Conservation (phyloP, 75 land plant species). For the Azolla pinnata region DNA sequence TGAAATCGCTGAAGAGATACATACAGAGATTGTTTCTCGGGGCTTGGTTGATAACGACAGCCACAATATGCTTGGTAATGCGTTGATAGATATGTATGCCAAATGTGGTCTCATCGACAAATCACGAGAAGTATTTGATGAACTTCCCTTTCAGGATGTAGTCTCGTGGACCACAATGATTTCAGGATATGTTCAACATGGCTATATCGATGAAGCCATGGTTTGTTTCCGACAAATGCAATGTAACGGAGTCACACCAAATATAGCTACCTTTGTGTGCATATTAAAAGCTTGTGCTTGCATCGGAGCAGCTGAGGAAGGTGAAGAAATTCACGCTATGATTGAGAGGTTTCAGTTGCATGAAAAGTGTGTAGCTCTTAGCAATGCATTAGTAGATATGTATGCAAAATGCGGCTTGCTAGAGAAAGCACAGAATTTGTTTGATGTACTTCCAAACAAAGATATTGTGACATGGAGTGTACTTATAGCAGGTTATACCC, state of each 20-base stretch:
- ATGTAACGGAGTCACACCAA: conserved; percentile 17
- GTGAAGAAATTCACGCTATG: conserved; percentile 11
- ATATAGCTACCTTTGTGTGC: conserved; percentile 31
- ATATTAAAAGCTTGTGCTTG: conserved; percentile 25
- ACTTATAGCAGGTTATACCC: conserved; percentile 1
- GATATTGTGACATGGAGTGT: conserved; percentile 8
- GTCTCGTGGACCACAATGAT: conserved; percentile 44
- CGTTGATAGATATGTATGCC: conserved; percentile 36
- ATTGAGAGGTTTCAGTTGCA: conserved; percentile 22
- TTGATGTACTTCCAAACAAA: conserved; percentile 11
- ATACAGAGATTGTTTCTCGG: conserved; percentile 14
- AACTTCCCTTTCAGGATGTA: conserved; percentile 13
- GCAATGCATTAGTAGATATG: conserved; percentile 28
- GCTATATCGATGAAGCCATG: conserved; percentile 15
- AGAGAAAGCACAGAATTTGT: conserved; percentile 9
- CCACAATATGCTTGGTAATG: conserved; percentile 17
- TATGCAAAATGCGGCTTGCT: conserved; percentile 20
- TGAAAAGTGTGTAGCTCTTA: conserved; percentile 38
- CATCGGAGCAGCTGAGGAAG: conserved; percentile 12
- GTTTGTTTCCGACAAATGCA: conserved; percentile 28
- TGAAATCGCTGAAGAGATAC: conserved; percentile 16
- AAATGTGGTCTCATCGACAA: conserved; percentile 26
- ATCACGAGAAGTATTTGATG: conserved; percentile 19
- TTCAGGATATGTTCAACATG: conserved; percentile 33
- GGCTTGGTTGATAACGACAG: conserved; percentile 10